Conservation (phyloP, 352 stramenopile genomes). For the Pythium phragmiticola region DNA sequence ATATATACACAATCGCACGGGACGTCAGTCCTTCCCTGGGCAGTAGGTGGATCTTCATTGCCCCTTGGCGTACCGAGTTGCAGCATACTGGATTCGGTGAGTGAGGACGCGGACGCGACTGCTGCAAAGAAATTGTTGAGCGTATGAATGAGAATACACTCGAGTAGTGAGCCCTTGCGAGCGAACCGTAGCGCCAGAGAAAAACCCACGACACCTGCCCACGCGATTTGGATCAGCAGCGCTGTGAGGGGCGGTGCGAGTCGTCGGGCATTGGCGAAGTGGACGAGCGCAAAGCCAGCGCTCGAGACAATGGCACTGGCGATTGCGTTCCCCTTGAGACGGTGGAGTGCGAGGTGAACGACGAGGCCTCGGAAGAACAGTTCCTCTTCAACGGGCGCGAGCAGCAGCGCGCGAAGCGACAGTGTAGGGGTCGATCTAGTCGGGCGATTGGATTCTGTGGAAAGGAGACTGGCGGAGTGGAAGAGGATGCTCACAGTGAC, state of each 20-base stretch:
- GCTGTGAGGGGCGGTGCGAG: background rate
- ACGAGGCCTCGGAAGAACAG: conserved; percentile 65
- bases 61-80: background rate
- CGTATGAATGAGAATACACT: conserved; percentile 56
- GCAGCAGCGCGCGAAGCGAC: conserved; percentile 34
- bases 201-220: conserved; percentile 42
- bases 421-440: background rate
- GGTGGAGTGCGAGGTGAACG: conserved; percentile 46
- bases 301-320: conserved; percentile 34
- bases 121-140: conserved; percentile 60
- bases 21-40: too few relatives aligned
- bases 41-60: background rate
- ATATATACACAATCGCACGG: too few relatives aligned
- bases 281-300: conserved; percentile 46
- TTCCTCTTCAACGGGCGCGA: conserved; percentile 55
- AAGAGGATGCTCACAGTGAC: conserved; percentile 1
- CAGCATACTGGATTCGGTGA: background rate
- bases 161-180: conserved; percentile 39
- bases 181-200: conserved; percentile 43
- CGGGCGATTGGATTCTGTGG: background rate
- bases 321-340: conserved; percentile 23
- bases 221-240: conserved; percentile 42
- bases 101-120: conserved; percentile 22
- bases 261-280: conserved; percentile 37
- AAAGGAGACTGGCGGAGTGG: background rate